Percentiles rank a stretch among this genome's conserved stretches.
Conservation (phyloP, 2,329 filamentous ascomycete genomes). For the Exutisphaerella laricina region DNA sequence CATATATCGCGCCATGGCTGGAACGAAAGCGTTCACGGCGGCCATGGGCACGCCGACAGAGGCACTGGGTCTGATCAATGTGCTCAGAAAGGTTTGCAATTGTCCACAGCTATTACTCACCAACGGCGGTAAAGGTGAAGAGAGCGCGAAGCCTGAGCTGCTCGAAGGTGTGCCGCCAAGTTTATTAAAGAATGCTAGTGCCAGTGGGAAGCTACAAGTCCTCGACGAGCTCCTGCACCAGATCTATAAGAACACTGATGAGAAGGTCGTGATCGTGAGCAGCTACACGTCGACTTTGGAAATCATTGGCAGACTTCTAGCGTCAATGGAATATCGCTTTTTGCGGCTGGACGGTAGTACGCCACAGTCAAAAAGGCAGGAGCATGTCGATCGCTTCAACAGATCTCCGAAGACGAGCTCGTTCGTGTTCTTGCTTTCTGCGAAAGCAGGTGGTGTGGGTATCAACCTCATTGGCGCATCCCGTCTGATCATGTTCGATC, state of each 20-base stretch:
- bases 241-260: constrained; percentile 55
- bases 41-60: constrained; percentile 58
- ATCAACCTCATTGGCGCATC: constrained; percentile 67
- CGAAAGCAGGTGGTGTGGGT: constrained; percentile 65
- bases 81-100: constrained; percentile 70
- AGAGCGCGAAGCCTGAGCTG: constrained; percentile 23
- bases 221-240: constrained; percentile 60
- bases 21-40: constrained; percentile 57
- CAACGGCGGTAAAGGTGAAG: constrained; percentile 39
- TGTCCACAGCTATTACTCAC: constrained; percentile 58
- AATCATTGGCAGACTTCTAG: constrained; percentile 57
- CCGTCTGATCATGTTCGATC: constrained; percentile 64
- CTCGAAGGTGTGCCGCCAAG: constrained; percentile 47
- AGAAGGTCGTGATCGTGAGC: constrained; percentile 70
- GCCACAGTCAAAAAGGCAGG: constrained; percentile 58
- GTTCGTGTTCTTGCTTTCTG: constrained; percentile 67
- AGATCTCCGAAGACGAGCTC: constrained; percentile 48
- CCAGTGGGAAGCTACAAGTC: constrained; percentile 62
- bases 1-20: constrained; percentile 59
- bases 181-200: constrained; percentile 51
- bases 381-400: constrained; percentile 66
- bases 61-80: constrained; percentile 63
- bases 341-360: constrained; percentile 66
- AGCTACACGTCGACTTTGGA: constrained; percentile 70
- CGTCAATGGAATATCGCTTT: constrained; percentile 55